Evolutionary conservation across 2,329 filamentous ascomycete species (phyloP), one percentile per base, ranked within the genome.

Genomic region (Pestalotiopsis sp.): DNA sequence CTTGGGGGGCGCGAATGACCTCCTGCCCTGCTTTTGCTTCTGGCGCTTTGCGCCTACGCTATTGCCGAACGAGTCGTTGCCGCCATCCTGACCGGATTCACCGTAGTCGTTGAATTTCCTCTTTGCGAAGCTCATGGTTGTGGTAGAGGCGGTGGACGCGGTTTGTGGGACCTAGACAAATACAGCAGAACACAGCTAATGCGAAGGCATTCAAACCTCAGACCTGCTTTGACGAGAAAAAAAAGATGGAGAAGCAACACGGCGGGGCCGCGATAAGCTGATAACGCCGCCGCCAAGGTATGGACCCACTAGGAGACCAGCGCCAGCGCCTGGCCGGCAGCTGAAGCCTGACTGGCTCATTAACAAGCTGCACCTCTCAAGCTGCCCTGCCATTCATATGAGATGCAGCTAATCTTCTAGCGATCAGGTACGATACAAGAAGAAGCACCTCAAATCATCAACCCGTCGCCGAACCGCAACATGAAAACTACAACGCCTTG

Each of bases 1-100:
- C 63, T 83, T 83, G 39, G 84, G 81, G 70, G 82, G 85, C 12
- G 81, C 78, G 70, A 82, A 82, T 74, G 80, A 78, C 68, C 78
- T 81, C 73, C 82, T 85, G 66, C 68, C 67, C 36, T 73, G 76
- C 67, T 73, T 77, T 68, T 75, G 75, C 69, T 78, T 73, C 58
- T 77, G 73, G 56, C 67, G 76, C 69, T 82, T 82, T 39, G 12
- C 25, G 59, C 59, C 27, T 6, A 39, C 4, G 11, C 11, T 31
- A 25, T 69, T 60, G 17, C 59, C 68, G 67, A 14, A 71, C 45
- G 39, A 39, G 65, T 59, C 68, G 52, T 57, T 57, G 49, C 67
- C 68, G 59, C 70, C 60, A 67, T 70, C 64, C 4, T n/a, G 68
- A 9, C 73, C 71, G 11, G 70, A 20, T 13, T 75, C 73, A 52